A percentile compares a stretch with the other conserved stretches of the same genome.
These are phyloP conservation scores for Aspergillus japonicus DNA, from an alignment of 2,329 filamentous ascomycete genomes.

Conservation along the genomic window DNA sequence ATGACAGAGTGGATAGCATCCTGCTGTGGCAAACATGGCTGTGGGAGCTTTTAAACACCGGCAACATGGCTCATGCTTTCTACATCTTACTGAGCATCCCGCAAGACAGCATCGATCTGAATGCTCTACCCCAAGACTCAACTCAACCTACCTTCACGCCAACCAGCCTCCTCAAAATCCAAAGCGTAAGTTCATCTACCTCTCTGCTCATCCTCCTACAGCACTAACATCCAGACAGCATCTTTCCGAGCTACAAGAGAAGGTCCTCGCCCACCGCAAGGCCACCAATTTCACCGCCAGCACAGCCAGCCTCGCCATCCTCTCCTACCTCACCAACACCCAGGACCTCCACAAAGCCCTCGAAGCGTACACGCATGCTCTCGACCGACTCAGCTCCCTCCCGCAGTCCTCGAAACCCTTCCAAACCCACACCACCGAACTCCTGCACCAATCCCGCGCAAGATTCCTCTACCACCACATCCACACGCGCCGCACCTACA, in stretches of 20 bases:
- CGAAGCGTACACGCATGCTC: constrained; percentile 44
- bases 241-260: constrained; percentile 56
- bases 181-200: constrained; percentile 36
- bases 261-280: constrained; percentile 54
- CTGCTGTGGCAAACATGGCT: constrained; percentile 63
- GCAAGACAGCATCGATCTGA: constrained; percentile 35
- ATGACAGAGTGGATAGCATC: constrained; percentile 39
- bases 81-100: constrained; percentile 43
- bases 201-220: background rate
- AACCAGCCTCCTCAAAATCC: constrained; percentile 38
- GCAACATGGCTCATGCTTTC: constrained; percentile 37
- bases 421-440: constrained; percentile 51
- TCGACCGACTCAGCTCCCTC: constrained; percentile 43
- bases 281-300: constrained; percentile 53
- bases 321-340: constrained; percentile 62
- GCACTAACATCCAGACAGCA: constrained; percentile 53
- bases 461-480: constrained; percentile 67
- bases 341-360: constrained; percentile 39
- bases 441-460: constrained; percentile 67
- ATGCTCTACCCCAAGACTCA: constrained; percentile 20
- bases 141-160: constrained; percentile 26
- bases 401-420: constrained; percentile 36
- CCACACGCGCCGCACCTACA: constrained; percentile 62
- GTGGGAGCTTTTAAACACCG: constrained; percentile 63
- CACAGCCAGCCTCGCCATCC: constrained; percentile 62